Evolutionary conservation across 1,284 basidiomycete species (phyloP).

Genomic region (Garcileccinum viscosum): DNA sequence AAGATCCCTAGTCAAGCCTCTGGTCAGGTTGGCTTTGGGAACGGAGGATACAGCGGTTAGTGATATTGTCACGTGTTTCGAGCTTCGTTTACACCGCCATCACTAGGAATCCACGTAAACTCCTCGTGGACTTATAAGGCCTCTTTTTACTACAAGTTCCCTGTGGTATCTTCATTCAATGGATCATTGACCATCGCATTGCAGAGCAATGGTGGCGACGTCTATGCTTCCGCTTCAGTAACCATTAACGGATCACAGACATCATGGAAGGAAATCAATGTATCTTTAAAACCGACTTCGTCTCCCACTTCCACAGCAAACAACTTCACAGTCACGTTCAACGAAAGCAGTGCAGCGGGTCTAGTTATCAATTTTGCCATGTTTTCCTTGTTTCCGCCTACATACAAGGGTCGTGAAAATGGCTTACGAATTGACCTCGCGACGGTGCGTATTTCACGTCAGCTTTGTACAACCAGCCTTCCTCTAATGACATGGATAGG

Average conservation of each 20-base stretch:
- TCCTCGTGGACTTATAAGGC: constrained; percentile 64
- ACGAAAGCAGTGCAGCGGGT: constrained; percentile 52
- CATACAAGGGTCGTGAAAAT: constrained; percentile 67
- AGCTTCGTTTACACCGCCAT: not conserved
- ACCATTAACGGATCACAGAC: constrained; percentile 53
- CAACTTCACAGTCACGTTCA: constrained; percentile 59
- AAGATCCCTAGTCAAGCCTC: constrained; percentile 49
- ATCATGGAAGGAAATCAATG: constrained; percentile 58
- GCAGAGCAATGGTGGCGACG: constrained; percentile 49
- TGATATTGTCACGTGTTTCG: not conserved
- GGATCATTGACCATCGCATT: constrained; percentile 55
- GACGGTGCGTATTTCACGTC: constrained; percentile 42
- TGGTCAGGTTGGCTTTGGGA: constrained; percentile 63
- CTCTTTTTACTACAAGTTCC: constrained; percentile 70
- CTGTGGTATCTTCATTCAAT: constrained; percentile 50
- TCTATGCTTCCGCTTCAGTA: constrained; percentile 51
- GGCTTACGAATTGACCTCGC: constrained; percentile 73
- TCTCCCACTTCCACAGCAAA: constrained; percentile 50
- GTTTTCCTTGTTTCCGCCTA: constrained; percentile 76
- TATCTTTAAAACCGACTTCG: constrained; percentile 51
- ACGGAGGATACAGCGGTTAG: constrained; percentile 65
- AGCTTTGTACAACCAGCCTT: not conserved
- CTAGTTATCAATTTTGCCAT: constrained; percentile 66
- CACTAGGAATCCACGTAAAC: constrained; percentile 66
- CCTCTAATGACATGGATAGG: constrained; percentile 37